Percentiles rank a stretch among this genome's conserved stretches.
These are phyloP conservation scores for Austroboletus novae-zelandiae DNA, from an alignment of 1,284 basidiomycete species.

Conservation along the genomic window DNA sequence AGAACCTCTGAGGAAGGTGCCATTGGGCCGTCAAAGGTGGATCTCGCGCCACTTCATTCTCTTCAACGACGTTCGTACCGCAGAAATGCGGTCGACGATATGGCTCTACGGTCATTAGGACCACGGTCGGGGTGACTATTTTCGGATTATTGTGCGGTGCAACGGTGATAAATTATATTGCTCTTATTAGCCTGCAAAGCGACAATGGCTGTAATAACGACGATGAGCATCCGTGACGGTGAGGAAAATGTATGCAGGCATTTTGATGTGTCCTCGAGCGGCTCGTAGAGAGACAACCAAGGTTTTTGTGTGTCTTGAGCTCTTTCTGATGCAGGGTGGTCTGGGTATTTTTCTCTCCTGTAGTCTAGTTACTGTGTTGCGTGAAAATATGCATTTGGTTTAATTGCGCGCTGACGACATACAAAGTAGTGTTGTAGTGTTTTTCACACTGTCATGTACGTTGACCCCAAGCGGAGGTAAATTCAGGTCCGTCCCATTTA, in stretches of 20 bases:
- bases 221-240: constrained; percentile 2
- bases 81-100: constrained; percentile 63
- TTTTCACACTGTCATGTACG: constrained; percentile 12
- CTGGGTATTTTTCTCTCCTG: constrained; percentile 10
- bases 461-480: constrained; percentile 22
- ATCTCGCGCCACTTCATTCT: constrained; percentile 54
- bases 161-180: constrained; percentile 26
- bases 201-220: constrained; percentile 13
- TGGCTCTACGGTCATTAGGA: constrained; percentile 50
- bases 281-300: background rate
- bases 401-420: constrained; percentile 26
- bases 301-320: background rate
- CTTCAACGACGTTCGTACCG: constrained; percentile 58
- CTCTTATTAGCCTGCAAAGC: constrained; percentile 13
- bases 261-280: background rate
- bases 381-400: constrained; percentile 25
- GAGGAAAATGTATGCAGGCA: constrained; percentile 5
- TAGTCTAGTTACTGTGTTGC: constrained; percentile 13
- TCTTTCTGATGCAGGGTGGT: background rate
- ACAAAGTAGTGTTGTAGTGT: constrained; percentile 6
- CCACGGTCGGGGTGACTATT: constrained; percentile 39
- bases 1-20: constrained; percentile 23
- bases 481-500: constrained; percentile 24
- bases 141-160: constrained; percentile 13
- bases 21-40: constrained; percentile 36